phyloP scores from a whole-genome alignment of 1,139 yeast genomes.

The Spathaspora jeffriesii region DNA sequence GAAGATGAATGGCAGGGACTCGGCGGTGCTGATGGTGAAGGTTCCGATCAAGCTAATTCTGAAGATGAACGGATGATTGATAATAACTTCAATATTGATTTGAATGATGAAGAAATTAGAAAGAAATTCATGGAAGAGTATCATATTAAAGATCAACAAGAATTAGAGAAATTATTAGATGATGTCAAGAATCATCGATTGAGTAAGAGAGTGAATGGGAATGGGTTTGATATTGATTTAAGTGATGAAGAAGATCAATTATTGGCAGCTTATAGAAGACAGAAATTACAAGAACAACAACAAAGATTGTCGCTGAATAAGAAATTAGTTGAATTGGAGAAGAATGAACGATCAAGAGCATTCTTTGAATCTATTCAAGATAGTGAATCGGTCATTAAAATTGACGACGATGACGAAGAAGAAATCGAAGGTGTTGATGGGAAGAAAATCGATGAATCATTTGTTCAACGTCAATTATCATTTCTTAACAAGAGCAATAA shows the following conservation, averaged over 20 bases:
- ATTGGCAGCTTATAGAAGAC: constrained; percentile 49
- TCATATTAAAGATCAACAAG: constrained; percentile 64
- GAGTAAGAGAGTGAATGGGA: constrained; percentile 49
- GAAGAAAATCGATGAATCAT: constrained; percentile 48
- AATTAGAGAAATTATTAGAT: constrained; percentile 73
- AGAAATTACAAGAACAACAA: constrained; percentile 56
- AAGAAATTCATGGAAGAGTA: constrained; percentile 67
- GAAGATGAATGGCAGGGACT: constrained; percentile 96
- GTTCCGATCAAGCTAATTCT: constrained; percentile 64
- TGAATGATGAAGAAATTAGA: constrained; percentile 62
- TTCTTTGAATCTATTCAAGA: constrained; percentile 75
- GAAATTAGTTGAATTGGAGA: constrained; percentile 45
- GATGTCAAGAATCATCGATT: constrained; percentile 85
- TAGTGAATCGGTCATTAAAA: constrained; percentile 19
- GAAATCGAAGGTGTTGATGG: constrained; percentile 16
- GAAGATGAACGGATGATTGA: constrained; percentile 86
- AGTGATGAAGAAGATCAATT: constrained; percentile 68
- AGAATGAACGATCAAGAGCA: constrained; percentile 63
- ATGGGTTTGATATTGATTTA: constrained; percentile 64
- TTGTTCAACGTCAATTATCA: constrained; percentile 65
- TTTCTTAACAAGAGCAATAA: constrained; percentile 51
- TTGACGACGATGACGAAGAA: constrained; percentile 28
- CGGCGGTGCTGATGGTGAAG: constrained; percentile 82
- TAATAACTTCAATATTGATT: constrained; percentile 60
- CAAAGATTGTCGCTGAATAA: constrained; percentile 57